Base-by-base conservation (phyloP, 2,329 filamentous ascomycete genomes). In the Fusarium nelsonii region DNA sequence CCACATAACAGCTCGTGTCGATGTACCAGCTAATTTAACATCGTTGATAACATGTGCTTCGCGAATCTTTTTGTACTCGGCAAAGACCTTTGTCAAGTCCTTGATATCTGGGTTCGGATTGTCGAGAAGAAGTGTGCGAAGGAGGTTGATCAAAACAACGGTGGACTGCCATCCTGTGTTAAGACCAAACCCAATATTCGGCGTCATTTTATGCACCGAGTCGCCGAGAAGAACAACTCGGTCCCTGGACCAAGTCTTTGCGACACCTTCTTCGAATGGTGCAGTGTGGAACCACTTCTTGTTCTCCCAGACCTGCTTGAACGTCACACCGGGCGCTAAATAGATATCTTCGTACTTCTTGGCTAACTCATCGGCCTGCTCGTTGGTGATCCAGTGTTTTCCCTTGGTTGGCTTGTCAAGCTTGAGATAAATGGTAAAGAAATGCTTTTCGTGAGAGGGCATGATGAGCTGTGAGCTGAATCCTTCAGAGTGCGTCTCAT, bases 91-190 rank as follows among this genome's bases (percentile, higher is more conserved):
- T 0, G 46, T 58, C 0, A 70, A 26, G 0, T 51, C 51, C 1
- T 68, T 40, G 5, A 58, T 43, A 15, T 57, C 37, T 0, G 68
- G 68, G 15, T 26, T 56, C 0, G 50, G 36, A 2, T 50, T 55
- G 2, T 46, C 23, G 4, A 39, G 37, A 8, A 68, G 10, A 6
- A 70, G 59, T 2, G 30, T 41, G 9, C 41, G 41, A 6, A 70
- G 40, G 18, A 58, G 37, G 11, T 70, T 70, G 41, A 63, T 62
- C 4, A 70, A 16, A 0, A 63, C 49, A 2, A 57, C 63, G 3
- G 61, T 57, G 7, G 67, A 67, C 20, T 69, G 67, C 66, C 67
- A 69, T 7, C 69, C 70, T 5, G 65, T 62, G 44, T 72, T 72
- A 10, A 72, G 41, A 3, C 70, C 58, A 9, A 72, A 67, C 0